phyloP scores from a whole-genome alignment of 176 grass and related monocot species.

The Oryza nivara region DNA sequence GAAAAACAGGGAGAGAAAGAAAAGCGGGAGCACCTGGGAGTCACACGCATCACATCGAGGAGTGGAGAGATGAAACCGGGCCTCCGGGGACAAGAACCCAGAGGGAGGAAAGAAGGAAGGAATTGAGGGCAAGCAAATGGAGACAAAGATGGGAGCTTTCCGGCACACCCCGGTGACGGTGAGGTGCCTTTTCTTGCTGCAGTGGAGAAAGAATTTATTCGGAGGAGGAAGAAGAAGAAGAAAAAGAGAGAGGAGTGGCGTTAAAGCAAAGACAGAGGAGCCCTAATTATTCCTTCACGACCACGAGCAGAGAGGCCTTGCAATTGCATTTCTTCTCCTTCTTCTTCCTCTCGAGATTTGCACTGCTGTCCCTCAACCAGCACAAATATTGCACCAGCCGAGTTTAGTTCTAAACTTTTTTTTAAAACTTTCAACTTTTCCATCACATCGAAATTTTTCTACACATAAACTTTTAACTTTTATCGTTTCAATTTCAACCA shows the following conservation, averaged over 20 bases:
- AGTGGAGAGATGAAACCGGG: not conserved
- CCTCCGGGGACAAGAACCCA: not conserved
- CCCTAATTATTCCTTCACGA: conserved; percentile 29
- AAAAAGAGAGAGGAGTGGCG: conserved; percentile 7
- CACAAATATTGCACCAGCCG: not conserved
- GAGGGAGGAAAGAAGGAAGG: not conserved
- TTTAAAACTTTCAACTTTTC: no score
- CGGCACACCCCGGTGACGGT: not conserved
- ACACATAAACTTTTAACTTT: no score
- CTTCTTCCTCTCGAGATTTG: not conserved
- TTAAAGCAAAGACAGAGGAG: conserved; percentile 33
- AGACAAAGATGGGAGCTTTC: conserved; percentile 28
- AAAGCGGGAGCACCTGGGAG: not conserved
- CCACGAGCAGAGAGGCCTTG: not conserved
- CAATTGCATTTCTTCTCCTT: not conserved
- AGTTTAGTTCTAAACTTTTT: no score
- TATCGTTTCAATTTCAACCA: no score
- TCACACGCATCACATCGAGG: conserved; percentile 25
- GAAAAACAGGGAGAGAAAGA: not conserved
- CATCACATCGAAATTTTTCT: no score
- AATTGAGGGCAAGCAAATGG: conserved; percentile 7
- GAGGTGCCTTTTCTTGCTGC: conserved; percentile 41
- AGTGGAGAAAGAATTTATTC: conserved; percentile 51
- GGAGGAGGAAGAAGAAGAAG: not conserved
- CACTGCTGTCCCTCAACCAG: not conserved